A percentile compares a stretch with the other conserved stretches of the same genome.
phyloP scores from a whole-genome alignment of 2,329 filamentous ascomycete genomes.

The Xylaria polymorpha region DNA sequence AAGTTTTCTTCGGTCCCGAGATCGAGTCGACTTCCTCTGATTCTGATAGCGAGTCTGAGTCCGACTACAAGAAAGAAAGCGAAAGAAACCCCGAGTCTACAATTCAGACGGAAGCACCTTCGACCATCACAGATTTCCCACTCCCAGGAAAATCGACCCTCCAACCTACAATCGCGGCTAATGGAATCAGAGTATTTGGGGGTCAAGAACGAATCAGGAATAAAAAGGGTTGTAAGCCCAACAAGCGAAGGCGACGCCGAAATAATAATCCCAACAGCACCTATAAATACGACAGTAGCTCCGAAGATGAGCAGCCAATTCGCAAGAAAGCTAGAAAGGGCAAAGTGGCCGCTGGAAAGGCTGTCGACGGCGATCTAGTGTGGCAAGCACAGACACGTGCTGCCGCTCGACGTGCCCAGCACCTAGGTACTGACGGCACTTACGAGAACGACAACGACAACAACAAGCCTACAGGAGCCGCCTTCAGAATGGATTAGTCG shows the following conservation, averaged over 20 bases:
- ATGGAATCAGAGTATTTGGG: constrained; percentile 12
- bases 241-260: constrained; percentile 7
- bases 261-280: constrained; percentile 1
- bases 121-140: background rate
- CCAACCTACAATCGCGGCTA: background rate
- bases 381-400: constrained; percentile 28
- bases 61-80: background rate
- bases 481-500: background rate
- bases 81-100: background rate
- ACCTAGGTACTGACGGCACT: constrained; percentile 18
- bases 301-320: constrained; percentile 10
- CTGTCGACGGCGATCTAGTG: background rate
- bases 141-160: background rate
- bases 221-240: background rate
- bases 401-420: constrained; percentile 3
- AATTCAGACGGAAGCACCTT: background rate
- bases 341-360: background rate
- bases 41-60: background rate
- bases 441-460: constrained; percentile 12
- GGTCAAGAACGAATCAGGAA: constrained; percentile 10
- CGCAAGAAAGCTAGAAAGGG: constrained; percentile 11
- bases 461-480: background rate
- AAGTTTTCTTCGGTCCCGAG: background rate
- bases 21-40: constrained; percentile 2
- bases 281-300: constrained; percentile 11